A percentile compares a stretch with the other conserved stretches of the same genome.
Evolutionary conservation across 2,329 filamentous ascomycete genomes (phyloP).

Genomic region (Bertia moriformis): DNA sequence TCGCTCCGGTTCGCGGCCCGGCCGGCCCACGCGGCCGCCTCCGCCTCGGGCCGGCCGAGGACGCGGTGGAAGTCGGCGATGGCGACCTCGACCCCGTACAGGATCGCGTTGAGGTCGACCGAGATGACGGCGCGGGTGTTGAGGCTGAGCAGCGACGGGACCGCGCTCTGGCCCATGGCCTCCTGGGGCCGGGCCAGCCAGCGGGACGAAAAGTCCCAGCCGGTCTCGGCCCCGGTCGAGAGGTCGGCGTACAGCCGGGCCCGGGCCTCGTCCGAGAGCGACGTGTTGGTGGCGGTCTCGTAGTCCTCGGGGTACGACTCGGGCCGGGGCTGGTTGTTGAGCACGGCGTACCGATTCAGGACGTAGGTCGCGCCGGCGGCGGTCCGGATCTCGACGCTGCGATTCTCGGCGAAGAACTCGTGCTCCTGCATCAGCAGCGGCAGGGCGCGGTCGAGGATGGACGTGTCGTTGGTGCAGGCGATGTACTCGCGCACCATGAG

Average conservation of each 20-base stretch:
- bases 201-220: constrained; percentile 48
- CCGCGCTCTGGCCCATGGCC: constrained; percentile 43
- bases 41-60: constrained; percentile 32
- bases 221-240: constrained; percentile 50
- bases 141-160: constrained; percentile 49
- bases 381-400: constrained; percentile 37
- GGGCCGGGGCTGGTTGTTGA: constrained; percentile 51
- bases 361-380: constrained; percentile 30
- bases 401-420: constrained; percentile 46
- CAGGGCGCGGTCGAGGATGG: constrained; percentile 41
- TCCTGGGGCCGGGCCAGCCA: constrained; percentile 43
- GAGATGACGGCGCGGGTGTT: constrained; percentile 43
- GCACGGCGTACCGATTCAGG: constrained; percentile 44
- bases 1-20: constrained; percentile 36
- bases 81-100: constrained; percentile 49
- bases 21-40: constrained; percentile 30
- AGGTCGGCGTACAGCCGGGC: constrained; percentile 43
- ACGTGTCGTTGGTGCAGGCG: constrained; percentile 48
- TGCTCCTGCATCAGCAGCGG: constrained; percentile 50
- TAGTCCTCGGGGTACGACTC: constrained; percentile 57
- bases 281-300: constrained; percentile 46
- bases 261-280: constrained; percentile 37
- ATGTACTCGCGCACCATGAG: constrained; percentile 54
- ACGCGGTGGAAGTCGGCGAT: constrained; percentile 38
- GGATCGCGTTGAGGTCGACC: constrained; percentile 54